phyloP scores from a whole-genome alignment of 345 rosid species.

The Gossypium sturtianum region DNA sequence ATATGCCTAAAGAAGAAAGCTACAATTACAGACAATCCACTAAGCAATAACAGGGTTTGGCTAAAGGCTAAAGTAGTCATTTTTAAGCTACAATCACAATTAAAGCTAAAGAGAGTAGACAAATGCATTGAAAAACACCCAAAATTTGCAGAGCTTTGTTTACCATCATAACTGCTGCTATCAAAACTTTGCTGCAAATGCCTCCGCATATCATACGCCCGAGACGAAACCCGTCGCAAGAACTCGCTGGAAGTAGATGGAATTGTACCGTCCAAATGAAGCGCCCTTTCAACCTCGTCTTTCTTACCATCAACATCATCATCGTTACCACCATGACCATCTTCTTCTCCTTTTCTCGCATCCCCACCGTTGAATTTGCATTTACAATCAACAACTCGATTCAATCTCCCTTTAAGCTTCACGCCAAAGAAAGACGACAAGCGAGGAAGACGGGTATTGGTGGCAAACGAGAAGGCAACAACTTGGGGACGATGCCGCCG shows the following conservation, averaged over 20 bases:
- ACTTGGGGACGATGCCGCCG: slow-evolving; percentile 32
- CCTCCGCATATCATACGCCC: slow-evolving; percentile 96
- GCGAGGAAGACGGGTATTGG: slow-evolving; percentile 20
- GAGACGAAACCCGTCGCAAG: slow-evolving; percentile 78
- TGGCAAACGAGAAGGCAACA: slow-evolving; percentile 27
- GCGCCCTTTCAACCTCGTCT: slow-evolving; percentile 79
- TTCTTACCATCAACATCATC: slow-evolving; percentile 30
- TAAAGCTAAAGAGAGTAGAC: background rate
- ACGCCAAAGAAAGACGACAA: slow-evolving; percentile 22
- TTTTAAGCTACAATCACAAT: background rate
- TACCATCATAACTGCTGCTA: slow-evolving; percentile 89
- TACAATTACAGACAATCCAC: background rate
- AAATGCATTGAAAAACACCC: background rate
- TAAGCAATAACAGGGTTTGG: background rate
- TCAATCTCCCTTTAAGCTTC: slow-evolving; percentile 23
- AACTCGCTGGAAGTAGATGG: slow-evolving; percentile 82
- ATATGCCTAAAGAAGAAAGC: background rate
- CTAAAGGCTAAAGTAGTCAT: background rate
- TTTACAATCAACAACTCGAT: slow-evolving; percentile 32
- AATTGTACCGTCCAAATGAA: slow-evolving; percentile 87
- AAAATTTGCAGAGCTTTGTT: background rate
- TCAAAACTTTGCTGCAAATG: slow-evolving; percentile 77
- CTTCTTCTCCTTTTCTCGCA: slow-evolving; percentile 9
- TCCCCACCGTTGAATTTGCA: slow-evolving; percentile 37
- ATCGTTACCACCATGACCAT: background rate